Conservation (phyloP, 1,284 basidiomycete species). For the Puccinia novopanici region DNA sequence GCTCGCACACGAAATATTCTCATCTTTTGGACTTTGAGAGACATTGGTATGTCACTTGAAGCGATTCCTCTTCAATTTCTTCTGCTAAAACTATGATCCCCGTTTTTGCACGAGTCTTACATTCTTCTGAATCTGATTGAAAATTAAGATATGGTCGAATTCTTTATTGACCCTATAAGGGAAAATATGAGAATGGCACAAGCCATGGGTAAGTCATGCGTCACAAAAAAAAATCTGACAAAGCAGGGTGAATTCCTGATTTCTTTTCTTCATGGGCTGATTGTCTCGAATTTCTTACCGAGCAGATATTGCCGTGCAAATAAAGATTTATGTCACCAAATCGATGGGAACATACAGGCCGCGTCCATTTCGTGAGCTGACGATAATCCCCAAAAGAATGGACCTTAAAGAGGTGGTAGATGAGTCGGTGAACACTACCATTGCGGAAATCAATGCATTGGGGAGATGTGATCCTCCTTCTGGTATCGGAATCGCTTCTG, state of each 20-base stretch:
- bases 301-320: constrained; percentile 21
- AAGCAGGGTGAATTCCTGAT: not conserved
- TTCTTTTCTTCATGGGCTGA: not conserved
- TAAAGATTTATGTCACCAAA: constrained; percentile 35
- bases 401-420: not conserved
- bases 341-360: constrained; percentile 32
- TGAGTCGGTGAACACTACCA: constrained; percentile 16
- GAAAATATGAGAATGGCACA: constrained; percentile 29
- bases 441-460: constrained; percentile 30
- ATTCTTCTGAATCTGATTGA: not conserved
- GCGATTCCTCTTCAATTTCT: not conserved
- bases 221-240: not conserved
- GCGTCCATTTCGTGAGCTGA: constrained; percentile 27
- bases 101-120: not conserved
- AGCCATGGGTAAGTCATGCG: constrained; percentile 26
- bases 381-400: constrained; percentile 5
- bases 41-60: constrained; percentile 23
- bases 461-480: constrained; percentile 14
- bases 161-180: constrained; percentile 38
- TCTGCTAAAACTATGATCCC: not conserved
- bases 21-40: constrained; percentile 42
- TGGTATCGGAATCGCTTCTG: constrained; percentile 27
- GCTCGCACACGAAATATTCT: constrained; percentile 24
- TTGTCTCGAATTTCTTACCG: not conserved
- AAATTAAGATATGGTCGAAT: constrained; percentile 38